These are phyloP conservation scores for Alternaria gaisen DNA, from an alignment of 2,329 filamentous ascomycete species.

Conservation along the genomic window DNA sequence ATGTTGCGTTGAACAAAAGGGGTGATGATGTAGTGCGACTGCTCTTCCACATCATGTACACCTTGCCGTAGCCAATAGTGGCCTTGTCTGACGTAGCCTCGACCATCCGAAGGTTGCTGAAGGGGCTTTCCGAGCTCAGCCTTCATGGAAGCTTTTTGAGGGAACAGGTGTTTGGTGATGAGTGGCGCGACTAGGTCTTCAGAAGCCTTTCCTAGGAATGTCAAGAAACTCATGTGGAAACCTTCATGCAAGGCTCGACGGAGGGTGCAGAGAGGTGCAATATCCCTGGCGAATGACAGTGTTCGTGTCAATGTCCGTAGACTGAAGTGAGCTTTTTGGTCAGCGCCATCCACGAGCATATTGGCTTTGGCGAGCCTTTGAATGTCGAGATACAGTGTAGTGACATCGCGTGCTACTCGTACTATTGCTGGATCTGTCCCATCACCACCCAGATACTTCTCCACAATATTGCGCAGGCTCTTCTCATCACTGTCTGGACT, in stretches of 20 bases:
- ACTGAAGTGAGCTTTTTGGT: constrained; percentile 96
- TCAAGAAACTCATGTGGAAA: constrained; percentile 97
- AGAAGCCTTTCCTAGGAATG: constrained; percentile 82
- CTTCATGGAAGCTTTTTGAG: constrained; percentile 72
- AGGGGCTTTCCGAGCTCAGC: constrained; percentile 81
- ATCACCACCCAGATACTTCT: constrained; percentile 79
- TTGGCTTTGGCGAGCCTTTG: constrained; percentile 84
- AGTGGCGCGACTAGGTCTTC: constrained; percentile 80
- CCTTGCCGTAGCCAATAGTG: constrained; percentile 93
- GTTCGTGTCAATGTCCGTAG: constrained; percentile 91
- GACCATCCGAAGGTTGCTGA: constrained; percentile 77
- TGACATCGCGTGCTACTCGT: constrained; percentile 80
- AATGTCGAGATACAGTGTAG: constrained; percentile 85
- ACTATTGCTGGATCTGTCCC: constrained; percentile 73
- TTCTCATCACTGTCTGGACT: constrained; percentile 88
- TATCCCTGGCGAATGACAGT: constrained; percentile 85
- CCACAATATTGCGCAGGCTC: constrained; percentile 86
- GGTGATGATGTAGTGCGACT: constrained; percentile 94
- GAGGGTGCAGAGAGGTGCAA: constrained; percentile 83
- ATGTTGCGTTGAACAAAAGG: constrained; percentile 94
- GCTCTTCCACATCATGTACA: constrained; percentile 69
- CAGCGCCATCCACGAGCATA: constrained; percentile 89
- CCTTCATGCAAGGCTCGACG: constrained; percentile 90
- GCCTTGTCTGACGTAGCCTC: constrained; percentile 81
- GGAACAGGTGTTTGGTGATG: constrained; percentile 81